Percentiles rank a stretch among this genome's conserved stretches.
Evolutionary conservation across 805 yeast species (phyloP).

Genomic region (Suhomyces xylopsoci): DNA sequence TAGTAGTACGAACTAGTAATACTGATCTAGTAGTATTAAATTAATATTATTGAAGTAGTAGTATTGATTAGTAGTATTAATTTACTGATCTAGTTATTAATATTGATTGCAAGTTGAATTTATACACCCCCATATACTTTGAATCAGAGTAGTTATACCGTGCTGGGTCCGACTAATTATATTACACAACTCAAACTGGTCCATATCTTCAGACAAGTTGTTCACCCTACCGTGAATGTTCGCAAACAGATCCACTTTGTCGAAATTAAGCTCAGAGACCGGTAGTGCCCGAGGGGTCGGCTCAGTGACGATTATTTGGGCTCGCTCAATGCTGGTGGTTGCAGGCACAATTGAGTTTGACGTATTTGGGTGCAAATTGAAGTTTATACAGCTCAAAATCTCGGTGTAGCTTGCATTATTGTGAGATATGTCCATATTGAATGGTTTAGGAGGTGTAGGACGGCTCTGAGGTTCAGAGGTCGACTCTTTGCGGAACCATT

Average conservation of each 20-base stretch:
- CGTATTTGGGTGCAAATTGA: slow-evolving; percentile 6
- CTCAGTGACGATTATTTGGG: neutral
- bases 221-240: neutral
- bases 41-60: no score
- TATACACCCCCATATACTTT: neutral
- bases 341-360: slow-evolving; percentile 4
- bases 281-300: slow-evolving; percentile 25
- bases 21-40: no score
- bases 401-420: neutral
- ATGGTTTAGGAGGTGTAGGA: neutral
- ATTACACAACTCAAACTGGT: neutral
- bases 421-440: neutral
- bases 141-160: neutral
- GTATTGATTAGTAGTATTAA: no score
- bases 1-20: no score
- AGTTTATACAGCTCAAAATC: neutral
- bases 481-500: neutral
- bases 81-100: no score
- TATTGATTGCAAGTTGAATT: neutral
- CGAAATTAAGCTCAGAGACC: slow-evolving; percentile 12
- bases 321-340: neutral
- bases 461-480: neutral
- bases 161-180: neutral
- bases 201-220: neutral
- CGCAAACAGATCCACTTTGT: neutral